phyloP scores from a whole-genome alignment of 768 basidiomycete species.

The Calvatia gigantea region DNA sequence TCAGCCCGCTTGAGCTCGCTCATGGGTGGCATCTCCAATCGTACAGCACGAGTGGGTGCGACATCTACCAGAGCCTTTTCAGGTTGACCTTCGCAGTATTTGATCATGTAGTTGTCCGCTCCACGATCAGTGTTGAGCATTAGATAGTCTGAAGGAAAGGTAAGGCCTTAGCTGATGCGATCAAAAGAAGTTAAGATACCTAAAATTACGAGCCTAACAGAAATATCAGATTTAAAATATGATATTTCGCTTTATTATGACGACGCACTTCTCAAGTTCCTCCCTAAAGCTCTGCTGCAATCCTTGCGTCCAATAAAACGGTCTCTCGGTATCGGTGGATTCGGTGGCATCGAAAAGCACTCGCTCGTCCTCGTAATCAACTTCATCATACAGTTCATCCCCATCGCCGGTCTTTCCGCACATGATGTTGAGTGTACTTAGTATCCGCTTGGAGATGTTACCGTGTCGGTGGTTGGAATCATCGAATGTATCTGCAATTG shows the following conservation, averaged over 20 bases:
- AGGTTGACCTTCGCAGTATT: slow-evolving; percentile 79
- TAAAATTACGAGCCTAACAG: slow-evolving; percentile 71
- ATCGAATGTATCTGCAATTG: slow-evolving; percentile 82
- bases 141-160: slow-evolving; percentile 60
- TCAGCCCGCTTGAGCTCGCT: slow-evolving; percentile 59
- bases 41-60: slow-evolving; percentile 67
- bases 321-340: slow-evolving; percentile 46
- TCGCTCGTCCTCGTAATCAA: slow-evolving; percentile 73
- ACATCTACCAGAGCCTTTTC: slow-evolving; percentile 77
- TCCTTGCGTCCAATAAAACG: slow-evolving; percentile 80
- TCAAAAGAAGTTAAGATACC: slow-evolving; percentile 35
- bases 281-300: slow-evolving; percentile 83
- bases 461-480: slow-evolving; percentile 78
- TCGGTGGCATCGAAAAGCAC: slow-evolving; percentile 66
- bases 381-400: slow-evolving; percentile 65
- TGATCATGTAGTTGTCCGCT: slow-evolving; percentile 92
- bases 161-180: not conserved
- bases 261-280: slow-evolving; percentile 79
- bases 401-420: slow-evolving; percentile 82
- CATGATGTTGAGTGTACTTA: slow-evolving; percentile 69
- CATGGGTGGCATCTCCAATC: slow-evolving; percentile 70
- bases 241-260: not conserved
- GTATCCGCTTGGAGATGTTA: slow-evolving; percentile 60
- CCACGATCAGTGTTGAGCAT: slow-evolving; percentile 92
- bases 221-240: slow-evolving; percentile 14